Evolutionary conservation across 2,329 filamentous ascomycete genomes (phyloP), one percentile per base, ranked within the genome.

Genomic region (Falciphora oryzae): DNA sequence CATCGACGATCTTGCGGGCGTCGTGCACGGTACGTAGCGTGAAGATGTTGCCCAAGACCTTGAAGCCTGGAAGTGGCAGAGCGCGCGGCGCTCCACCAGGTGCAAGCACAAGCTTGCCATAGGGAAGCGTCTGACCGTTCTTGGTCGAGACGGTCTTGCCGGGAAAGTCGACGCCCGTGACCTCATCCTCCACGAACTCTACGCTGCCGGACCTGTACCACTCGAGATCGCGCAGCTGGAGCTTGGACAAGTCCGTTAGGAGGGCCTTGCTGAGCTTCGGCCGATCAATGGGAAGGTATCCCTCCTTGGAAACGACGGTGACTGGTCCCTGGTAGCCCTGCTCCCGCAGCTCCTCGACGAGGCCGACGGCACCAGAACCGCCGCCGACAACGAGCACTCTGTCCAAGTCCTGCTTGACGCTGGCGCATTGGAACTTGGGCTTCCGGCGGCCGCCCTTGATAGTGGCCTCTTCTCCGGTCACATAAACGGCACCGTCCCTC

Each of bases 231-330:
- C 95, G 85, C 83, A 88, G 90, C 57, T 89, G 87, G 58, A 97
- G 78, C 78, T 96, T 97, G 59, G 84, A 83, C 1, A 87, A 76
- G 73, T 99, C 94, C 8, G 91, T 86, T 67, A 97, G 84, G 16
- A 99, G 82, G 0, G 94, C 92, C 78, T 99, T 99, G 73, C 93
- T 97, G 57, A 99, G 84, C 81, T 98, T 98, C 14, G 95, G 92
- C 27, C 95, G 87, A 78, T 99, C 95, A 71, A 98, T 93, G 38
- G 93, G 93, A 44, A 90, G 83, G 74, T 95, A 90, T 28, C 91
- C 89, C 76, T 99, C 95, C 68, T 85, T 88, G 16, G 91, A 89
- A 71, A 99, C 88, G 71, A 97, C 81, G 0, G 93, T 96, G 69
- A 99, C 88, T 64, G 85, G 80, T 18, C 93, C 94, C 6, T 82